These are phyloP conservation scores for Pseudozyma pruni DNA, from an alignment of 1,284 basidiomycete species.

Conservation along the genomic window DNA sequence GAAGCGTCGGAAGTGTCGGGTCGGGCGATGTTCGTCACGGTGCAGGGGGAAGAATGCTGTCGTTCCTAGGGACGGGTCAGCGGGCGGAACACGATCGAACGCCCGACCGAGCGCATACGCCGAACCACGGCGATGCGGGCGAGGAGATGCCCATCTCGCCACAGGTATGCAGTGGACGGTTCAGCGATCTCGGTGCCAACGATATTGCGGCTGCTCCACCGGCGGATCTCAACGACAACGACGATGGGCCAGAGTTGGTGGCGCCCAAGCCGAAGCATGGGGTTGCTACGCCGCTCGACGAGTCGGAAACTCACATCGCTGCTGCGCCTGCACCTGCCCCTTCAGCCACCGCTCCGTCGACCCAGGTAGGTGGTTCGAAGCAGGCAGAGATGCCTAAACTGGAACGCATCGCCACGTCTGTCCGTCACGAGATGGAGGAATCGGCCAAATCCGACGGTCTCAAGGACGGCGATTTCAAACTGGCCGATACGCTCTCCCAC, in stretches of 20 bases:
- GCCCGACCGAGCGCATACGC: conserved; percentile 46
- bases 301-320: conserved; percentile 15
- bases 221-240: conserved; percentile 19
- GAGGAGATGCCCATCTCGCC: conserved; percentile 36
- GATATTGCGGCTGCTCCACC: conserved; percentile 47
- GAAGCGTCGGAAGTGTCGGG: conserved; percentile 36
- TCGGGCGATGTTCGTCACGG: conserved; percentile 53
- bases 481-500: conserved; percentile 57
- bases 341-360: conserved; percentile 12
- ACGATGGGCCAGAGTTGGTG: conserved; percentile 14
- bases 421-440: conserved; percentile 55
- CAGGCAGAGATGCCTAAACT: conserved; percentile 47
- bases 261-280: conserved; percentile 42
- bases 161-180: conserved; percentile 26
- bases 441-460: conserved; percentile 60
- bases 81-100: conserved; percentile 29
- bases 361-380: too few relatives aligned
- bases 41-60: conserved; percentile 45
- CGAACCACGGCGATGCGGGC: conserved; percentile 30
- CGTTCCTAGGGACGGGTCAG: conserved; percentile 41
- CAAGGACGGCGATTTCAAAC: conserved; percentile 58
- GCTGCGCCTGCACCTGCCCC: conserved; percentile 17
- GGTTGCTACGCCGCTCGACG: conserved; percentile 29
- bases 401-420: conserved; percentile 47
- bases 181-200: conserved; percentile 23